A percentile compares a stretch with the other conserved stretches of the same genome.
phyloP scores from a whole-genome alignment of 2,329 filamentous ascomycete genomes.

The Aureobasidium sp. region DNA sequence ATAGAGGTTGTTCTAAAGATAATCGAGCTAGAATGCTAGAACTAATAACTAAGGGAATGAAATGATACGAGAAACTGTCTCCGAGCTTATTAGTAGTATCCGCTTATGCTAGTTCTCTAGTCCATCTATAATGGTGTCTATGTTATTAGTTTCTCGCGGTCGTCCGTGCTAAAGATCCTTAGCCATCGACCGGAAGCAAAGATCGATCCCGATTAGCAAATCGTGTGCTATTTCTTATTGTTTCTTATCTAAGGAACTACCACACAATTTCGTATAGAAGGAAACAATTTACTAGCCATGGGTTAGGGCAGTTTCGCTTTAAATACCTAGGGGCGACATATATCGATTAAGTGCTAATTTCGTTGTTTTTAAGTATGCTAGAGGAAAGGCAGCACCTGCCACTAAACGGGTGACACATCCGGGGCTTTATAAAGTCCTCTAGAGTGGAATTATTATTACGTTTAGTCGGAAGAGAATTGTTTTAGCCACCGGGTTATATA shows the following conservation, averaged over 20 bases:
- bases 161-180: background rate
- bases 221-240: background rate
- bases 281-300: background rate
- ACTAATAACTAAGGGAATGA: background rate
- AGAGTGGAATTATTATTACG: background rate
- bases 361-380: background rate
- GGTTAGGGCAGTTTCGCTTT: background rate
- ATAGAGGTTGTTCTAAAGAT: background rate
- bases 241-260: background rate
- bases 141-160: background rate
- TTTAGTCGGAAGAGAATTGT: background rate
- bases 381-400: background rate
- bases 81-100: background rate
- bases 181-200: background rate
- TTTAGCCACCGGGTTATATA: background rate
- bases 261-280: background rate
- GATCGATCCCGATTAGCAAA: background rate
- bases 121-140: background rate
- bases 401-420: background rate
- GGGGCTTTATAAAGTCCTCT: background rate
- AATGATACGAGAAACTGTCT: background rate
- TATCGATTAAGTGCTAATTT: background rate
- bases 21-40: background rate
- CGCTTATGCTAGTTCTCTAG: background rate
- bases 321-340: background rate